These are phyloP conservation scores for Sphagnum fallax DNA, from an alignment of 228 moss, liverwort and hornwort species.

Conservation along the genomic window DNA sequence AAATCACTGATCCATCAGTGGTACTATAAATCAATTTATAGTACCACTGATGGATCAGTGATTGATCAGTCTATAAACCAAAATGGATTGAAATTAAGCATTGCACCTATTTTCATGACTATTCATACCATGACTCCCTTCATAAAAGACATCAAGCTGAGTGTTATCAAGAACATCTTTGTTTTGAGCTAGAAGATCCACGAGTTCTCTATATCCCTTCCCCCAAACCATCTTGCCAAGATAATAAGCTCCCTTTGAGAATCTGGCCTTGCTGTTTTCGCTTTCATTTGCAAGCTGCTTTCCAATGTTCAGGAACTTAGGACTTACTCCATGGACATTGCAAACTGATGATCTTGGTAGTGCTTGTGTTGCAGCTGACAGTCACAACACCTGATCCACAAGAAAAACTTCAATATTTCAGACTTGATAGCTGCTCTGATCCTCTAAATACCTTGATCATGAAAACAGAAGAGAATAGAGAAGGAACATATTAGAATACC, in stretches of 20 bases:
- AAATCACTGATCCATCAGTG: too few species aligned
- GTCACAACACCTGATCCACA: conserved; percentile 59
- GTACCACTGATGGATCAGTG: too few species aligned
- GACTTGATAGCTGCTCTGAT: not conserved
- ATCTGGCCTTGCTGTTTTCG: conserved; percentile 31
- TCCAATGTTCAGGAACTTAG: conserved; percentile 71
- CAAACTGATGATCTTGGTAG: conserved; percentile 76
- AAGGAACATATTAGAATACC: conserved; percentile 11
- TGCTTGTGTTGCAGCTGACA: conserved; percentile 85
- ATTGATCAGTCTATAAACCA: too few species aligned
- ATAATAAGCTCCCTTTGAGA: conserved; percentile 75
- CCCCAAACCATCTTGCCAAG: conserved; percentile 96
- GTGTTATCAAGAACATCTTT: conserved; percentile 45
- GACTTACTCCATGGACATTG: conserved; percentile 92
- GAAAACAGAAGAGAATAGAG: too few species aligned
- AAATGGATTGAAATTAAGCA: too few species aligned
- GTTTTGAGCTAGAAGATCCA: conserved; percentile 71
- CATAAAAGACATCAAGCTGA: conserved; percentile 66
- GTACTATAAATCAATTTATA: too few species aligned
- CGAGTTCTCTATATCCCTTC: conserved; percentile 91
- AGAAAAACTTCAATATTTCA: not conserved
- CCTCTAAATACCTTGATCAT: not conserved
- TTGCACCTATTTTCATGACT: too few species aligned
- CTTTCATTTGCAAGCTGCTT: conserved; percentile 36
- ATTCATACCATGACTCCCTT: too few species aligned